A percentile compares a stretch with the other conserved stretches of the same genome.
phyloP scores from a whole-genome alignment of 495 filamentous ascomycete species.

The Hypoxylon cercidicola region DNA sequence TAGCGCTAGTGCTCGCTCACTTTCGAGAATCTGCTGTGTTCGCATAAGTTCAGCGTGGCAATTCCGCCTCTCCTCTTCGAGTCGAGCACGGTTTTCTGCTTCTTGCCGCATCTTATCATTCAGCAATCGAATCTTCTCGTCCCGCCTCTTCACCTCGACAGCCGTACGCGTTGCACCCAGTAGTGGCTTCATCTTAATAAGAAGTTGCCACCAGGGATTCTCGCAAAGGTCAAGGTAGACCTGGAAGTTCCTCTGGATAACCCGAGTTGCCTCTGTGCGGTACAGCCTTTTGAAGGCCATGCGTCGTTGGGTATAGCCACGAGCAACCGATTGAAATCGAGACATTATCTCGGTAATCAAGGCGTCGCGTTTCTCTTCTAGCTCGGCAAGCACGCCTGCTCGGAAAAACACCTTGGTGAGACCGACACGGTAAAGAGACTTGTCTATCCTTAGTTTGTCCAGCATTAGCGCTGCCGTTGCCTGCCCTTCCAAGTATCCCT shows the following conservation, averaged over 20 bases:
- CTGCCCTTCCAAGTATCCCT: conserved; percentile 91
- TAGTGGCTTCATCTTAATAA: conserved; percentile 95
- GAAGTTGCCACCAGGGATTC: conserved; percentile 96
- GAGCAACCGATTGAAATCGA: conserved; percentile 89
- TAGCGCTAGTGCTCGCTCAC: conserved; percentile 90
- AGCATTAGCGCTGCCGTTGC: conserved; percentile 85
- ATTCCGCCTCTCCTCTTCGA: conserved; percentile 93
- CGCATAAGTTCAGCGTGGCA: conserved; percentile 86
- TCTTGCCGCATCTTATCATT: conserved; percentile 85
- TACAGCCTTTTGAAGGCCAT: conserved; percentile 93
- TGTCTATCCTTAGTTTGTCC: conserved; percentile 86
- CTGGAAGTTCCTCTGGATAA: conserved; percentile 93
- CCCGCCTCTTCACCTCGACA: conserved; percentile 89
- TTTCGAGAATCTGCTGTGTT: conserved; percentile 92
- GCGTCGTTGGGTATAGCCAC: conserved; percentile 87
- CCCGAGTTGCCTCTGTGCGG: conserved; percentile 90
- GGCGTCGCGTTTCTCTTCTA: conserved; percentile 93
- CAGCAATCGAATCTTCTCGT: conserved; percentile 89
- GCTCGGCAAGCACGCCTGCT: conserved; percentile 92
- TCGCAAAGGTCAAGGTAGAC: conserved; percentile 87
- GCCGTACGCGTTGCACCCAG: conserved; percentile 90
- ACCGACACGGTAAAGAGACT: conserved; percentile 88
- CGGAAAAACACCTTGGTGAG: conserved; percentile 98
- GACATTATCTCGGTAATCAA: conserved; percentile 93
- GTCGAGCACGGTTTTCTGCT: conserved; percentile 73